phyloP scores from a whole-genome alignment of 2,329 filamentous ascomycete genomes.

The Botrytis hyacinthi region DNA sequence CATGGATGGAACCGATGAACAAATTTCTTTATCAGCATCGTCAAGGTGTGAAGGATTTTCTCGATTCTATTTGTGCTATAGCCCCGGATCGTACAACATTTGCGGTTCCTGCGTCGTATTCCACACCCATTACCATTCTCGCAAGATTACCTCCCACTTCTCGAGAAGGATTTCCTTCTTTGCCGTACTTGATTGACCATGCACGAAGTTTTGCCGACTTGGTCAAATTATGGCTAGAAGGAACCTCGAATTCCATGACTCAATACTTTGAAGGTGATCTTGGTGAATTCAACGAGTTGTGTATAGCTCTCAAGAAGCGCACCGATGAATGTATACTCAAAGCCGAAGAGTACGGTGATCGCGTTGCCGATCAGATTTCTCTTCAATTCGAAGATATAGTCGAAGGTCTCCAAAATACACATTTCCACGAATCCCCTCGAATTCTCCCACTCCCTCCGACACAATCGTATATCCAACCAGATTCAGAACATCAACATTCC shows the following conservation, averaged over 20 bases:
- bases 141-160: slow-evolving; percentile 75
- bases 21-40: slow-evolving; percentile 74
- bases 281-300: slow-evolving; percentile 36
- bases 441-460: not conserved
- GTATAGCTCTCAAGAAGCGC: slow-evolving; percentile 36
- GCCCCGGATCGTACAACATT: slow-evolving; percentile 66
- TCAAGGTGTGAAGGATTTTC: slow-evolving; percentile 78
- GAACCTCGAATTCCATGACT: slow-evolving; percentile 34
- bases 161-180: slow-evolving; percentile 85
- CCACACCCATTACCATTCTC: slow-evolving; percentile 87
- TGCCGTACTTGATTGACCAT: slow-evolving; percentile 91
- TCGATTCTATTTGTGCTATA: slow-evolving; percentile 83
- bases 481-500: slow-evolving; percentile 10
- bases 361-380: slow-evolving; percentile 29
- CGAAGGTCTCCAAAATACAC: slow-evolving; percentile 29
- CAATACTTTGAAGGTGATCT: slow-evolving; percentile 35
- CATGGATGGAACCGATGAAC: slow-evolving; percentile 99
- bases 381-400: slow-evolving; percentile 36
- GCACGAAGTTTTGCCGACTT: slow-evolving; percentile 81
- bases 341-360: slow-evolving; percentile 32
- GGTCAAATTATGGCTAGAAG: slow-evolving; percentile 75
- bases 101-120: slow-evolving; percentile 78
- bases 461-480: slow-evolving; percentile 1
- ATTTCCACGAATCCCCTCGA: slow-evolving; percentile 7
- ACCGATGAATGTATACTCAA: slow-evolving; percentile 38